A percentile compares a stretch with the other conserved stretches of the same genome.
phyloP scores from a whole-genome alignment of 2,329 filamentous ascomycete genomes.

The Talaromyces atroroseus region DNA sequence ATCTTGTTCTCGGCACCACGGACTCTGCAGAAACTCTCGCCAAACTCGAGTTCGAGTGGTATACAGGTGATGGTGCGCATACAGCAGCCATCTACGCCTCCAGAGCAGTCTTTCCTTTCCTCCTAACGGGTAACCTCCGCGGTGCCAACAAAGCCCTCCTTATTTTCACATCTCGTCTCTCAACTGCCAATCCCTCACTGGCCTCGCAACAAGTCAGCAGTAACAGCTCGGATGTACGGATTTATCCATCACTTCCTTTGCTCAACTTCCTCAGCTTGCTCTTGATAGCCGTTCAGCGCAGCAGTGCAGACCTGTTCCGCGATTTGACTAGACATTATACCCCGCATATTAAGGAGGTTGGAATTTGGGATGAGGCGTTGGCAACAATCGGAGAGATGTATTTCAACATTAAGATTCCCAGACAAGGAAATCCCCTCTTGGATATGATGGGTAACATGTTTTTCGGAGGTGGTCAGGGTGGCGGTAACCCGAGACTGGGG shows the following conservation, averaged over 20 bases:
- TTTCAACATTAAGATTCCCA: conserved; percentile 82
- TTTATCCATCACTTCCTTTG: conserved; percentile 88
- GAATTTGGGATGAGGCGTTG: conserved; percentile 73
- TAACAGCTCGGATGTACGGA: conserved; percentile 64
- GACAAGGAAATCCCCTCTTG: conserved; percentile 85
- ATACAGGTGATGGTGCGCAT: conserved; percentile 79
- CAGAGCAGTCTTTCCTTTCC: conserved; percentile 82
- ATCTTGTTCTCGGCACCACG: conserved; percentile 80
- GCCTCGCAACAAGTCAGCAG: conserved; percentile 75
- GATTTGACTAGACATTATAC: conserved; percentile 79
- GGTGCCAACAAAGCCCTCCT: conserved; percentile 79
- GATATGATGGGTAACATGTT: conserved; percentile 98
- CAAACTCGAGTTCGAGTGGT: conserved; percentile 89
- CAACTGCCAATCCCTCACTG: conserved; percentile 54
- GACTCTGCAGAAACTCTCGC: conserved; percentile 78
- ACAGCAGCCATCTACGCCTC: conserved; percentile 81
- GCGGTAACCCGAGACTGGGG: conserved; percentile 29
- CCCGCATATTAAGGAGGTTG: conserved; percentile 67
- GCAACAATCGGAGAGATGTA: conserved; percentile 93
- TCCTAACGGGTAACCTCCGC: conserved; percentile 83
- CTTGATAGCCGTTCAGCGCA: conserved; percentile 75
- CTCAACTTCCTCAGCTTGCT: conserved; percentile 89
- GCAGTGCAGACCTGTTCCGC: conserved; percentile 69
- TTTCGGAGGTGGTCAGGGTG: conserved; percentile 61
- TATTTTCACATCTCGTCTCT: conserved; percentile 65